Conservation (phyloP, 2,329 filamentous ascomycete genomes). For the Penicillium concentricum region DNA sequence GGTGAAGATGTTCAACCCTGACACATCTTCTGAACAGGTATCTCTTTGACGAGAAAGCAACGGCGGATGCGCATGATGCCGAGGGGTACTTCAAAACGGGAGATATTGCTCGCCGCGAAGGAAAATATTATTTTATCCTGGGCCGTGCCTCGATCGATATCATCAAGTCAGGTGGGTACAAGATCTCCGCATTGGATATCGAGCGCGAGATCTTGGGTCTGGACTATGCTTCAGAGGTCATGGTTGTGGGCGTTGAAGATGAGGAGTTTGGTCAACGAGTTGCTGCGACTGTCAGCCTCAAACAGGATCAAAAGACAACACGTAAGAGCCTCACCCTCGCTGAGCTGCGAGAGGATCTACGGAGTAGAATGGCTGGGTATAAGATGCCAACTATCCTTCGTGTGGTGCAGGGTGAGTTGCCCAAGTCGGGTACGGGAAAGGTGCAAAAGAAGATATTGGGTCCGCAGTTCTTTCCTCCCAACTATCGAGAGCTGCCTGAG, state of each 20-base stretch:
- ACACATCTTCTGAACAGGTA: slow-evolving; percentile 13
- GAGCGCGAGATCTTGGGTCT: slow-evolving; percentile 54
- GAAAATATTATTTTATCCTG: slow-evolving; percentile 51
- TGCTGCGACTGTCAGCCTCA: slow-evolving; percentile 48
- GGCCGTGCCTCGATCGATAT: slow-evolving; percentile 55
- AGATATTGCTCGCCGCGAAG: slow-evolving; percentile 39
- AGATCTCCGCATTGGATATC: slow-evolving; percentile 56
- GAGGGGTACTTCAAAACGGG: slow-evolving; percentile 50
- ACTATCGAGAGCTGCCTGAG: slow-evolving; percentile 25
- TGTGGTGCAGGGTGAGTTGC: slow-evolving; percentile 61
- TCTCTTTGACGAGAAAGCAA: slow-evolving; percentile 44
- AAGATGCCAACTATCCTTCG: slow-evolving; percentile 89
- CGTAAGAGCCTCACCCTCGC: slow-evolving; percentile 28
- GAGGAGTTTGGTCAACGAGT: slow-evolving; percentile 56
- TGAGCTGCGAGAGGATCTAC: slow-evolving; percentile 38
- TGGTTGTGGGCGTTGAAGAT: slow-evolving; percentile 55
- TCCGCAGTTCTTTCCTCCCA: slow-evolving; percentile 34
- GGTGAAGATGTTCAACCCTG: not conserved
- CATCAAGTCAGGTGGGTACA: slow-evolving; percentile 57
- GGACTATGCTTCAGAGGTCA: slow-evolving; percentile 52
- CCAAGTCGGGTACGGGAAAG: slow-evolving; percentile 78
- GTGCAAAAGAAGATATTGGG: slow-evolving; percentile 41
- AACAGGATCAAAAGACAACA: slow-evolving; percentile 18
- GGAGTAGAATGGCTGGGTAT: slow-evolving; percentile 66
- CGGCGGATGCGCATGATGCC: slow-evolving; percentile 41